A percentile compares a stretch with the other conserved stretches of the same genome.
Evolutionary conservation across 2,329 filamentous ascomycete species (phyloP).

Genomic region (Emergomyces pasteurianus): DNA sequence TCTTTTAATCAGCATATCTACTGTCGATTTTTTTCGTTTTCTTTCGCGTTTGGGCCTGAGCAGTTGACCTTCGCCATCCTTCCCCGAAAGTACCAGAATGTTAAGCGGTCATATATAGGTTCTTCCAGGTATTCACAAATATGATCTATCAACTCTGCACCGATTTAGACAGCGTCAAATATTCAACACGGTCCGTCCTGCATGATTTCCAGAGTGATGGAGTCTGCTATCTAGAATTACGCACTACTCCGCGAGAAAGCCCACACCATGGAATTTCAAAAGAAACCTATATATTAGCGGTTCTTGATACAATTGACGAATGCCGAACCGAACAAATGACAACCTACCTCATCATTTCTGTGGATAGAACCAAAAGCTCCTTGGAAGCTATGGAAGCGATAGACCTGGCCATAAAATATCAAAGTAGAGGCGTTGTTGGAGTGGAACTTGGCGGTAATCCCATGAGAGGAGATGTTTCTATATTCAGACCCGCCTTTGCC

Average conservation of each 20-base stretch:
- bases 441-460: slow-evolving; percentile 74
- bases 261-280: slow-evolving; percentile 44
- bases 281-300: slow-evolving; percentile 50
- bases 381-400: slow-evolving; percentile 53
- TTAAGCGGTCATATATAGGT: slow-evolving; percentile 34
- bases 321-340: slow-evolving; percentile 44
- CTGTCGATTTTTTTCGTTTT: not conserved
- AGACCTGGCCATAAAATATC: slow-evolving; percentile 48
- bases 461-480: slow-evolving; percentile 45
- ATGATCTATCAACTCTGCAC: slow-evolving; percentile 69
- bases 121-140: slow-evolving; percentile 65
- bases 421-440: slow-evolving; percentile 50
- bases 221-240: slow-evolving; percentile 65
- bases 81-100: too few species aligned
- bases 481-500: slow-evolving; percentile 49
- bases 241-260: slow-evolving; percentile 63
- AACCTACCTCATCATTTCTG: slow-evolving; percentile 57
- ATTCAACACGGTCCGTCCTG: slow-evolving; percentile 55
- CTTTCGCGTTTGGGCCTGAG: too few species aligned
- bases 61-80: too few species aligned
- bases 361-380: slow-evolving; percentile 54
- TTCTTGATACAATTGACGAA: slow-evolving; percentile 51
- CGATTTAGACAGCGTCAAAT: slow-evolving; percentile 46
- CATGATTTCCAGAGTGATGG: slow-evolving; percentile 56
- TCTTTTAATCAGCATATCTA: too few species aligned